phyloP scores from a whole-genome alignment of 2,329 filamentous ascomycete genomes.

The Plectosphaerella sp. region DNA sequence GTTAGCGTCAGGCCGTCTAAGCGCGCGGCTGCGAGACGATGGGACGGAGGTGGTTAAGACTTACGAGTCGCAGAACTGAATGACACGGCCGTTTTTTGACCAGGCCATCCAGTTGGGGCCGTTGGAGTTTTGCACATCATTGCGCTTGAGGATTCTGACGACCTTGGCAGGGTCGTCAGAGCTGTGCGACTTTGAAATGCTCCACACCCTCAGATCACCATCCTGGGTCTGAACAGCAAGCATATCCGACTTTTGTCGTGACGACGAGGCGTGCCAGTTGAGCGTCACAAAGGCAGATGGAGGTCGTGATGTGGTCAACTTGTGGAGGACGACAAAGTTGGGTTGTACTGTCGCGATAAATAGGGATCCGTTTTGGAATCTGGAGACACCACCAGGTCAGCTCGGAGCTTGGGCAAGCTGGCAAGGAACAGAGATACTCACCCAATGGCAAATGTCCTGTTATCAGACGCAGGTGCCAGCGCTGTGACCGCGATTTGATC shows the following conservation, averaged over 20 bases:
- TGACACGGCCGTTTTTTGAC: constrained; percentile 96
- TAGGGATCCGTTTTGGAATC: constrained; percentile 92
- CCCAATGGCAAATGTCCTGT: constrained; percentile 94
- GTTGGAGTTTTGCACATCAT: constrained; percentile 60
- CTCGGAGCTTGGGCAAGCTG: background rate
- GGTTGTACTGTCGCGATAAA: constrained; percentile 86
- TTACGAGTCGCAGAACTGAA: constrained; percentile 88
- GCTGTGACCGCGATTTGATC: constrained; percentile 92
- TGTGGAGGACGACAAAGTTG: constrained; percentile 90
- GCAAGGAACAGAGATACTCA: constrained; percentile 34
- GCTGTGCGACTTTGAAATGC: constrained; percentile 76
- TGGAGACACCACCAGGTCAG: constrained; percentile 28
- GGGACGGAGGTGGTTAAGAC: constrained; percentile 25
- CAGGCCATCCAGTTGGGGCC: constrained; percentile 95
- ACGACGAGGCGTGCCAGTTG: constrained; percentile 94
- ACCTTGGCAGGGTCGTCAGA: constrained; percentile 76
- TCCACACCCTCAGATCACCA: constrained; percentile 94
- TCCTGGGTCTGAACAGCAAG: constrained; percentile 87
- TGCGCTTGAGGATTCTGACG: constrained; percentile 78
- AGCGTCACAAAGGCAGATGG: constrained; percentile 85
- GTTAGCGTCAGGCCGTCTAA: constrained; percentile 27
- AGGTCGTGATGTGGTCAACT: constrained; percentile 74
- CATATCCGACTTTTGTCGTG: constrained; percentile 97
- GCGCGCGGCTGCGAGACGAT: constrained; percentile 38
- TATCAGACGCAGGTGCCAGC: constrained; percentile 82